Conservation (phyloP, 371 early-diverging fungal species). For the Fennellomyces sp. region DNA sequence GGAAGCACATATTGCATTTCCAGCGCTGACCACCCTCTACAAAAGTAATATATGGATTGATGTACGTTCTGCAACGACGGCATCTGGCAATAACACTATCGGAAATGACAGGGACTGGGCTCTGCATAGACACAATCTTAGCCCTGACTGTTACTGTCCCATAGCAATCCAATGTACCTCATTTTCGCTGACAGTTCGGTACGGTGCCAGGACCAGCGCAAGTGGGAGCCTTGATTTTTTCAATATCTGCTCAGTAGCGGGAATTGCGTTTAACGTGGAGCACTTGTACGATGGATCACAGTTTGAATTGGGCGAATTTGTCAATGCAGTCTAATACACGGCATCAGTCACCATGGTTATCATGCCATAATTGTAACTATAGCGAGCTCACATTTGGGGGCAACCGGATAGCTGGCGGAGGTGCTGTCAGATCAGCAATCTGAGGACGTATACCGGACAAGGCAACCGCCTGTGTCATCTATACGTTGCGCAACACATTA, state of each 20-base stretch:
- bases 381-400: slow-evolving; percentile 56
- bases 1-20: slow-evolving; percentile 95
- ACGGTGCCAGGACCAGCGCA: slow-evolving; percentile 89
- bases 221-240: slow-evolving; percentile 88
- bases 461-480: slow-evolving; percentile 41
- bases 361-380: not conserved
- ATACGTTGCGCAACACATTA: not conserved
- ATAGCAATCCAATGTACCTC: slow-evolving; percentile 45
- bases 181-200: slow-evolving; percentile 57
- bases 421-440: slow-evolving; percentile 56
- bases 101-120: slow-evolving; percentile 79
- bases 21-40: slow-evolving; percentile 93
- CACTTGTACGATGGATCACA: slow-evolving; percentile 83
- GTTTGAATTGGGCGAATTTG: slow-evolving; percentile 68
- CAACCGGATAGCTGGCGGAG: slow-evolving; percentile 58
- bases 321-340: slow-evolving; percentile 60
- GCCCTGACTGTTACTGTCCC: too few relatives aligned
- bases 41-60: slow-evolving; percentile 94
- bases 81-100: slow-evolving; percentile 91
- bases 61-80: slow-evolving; percentile 93
- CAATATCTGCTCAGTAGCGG: slow-evolving; percentile 77
- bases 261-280: slow-evolving; percentile 89
- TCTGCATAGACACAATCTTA: slow-evolving; percentile 28
- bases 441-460: slow-evolving; percentile 60
- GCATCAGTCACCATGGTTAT: not conserved